Base-by-base conservation (phyloP, 2,329 filamentous ascomycete species). In the Raffaelea albimanens region DNA sequence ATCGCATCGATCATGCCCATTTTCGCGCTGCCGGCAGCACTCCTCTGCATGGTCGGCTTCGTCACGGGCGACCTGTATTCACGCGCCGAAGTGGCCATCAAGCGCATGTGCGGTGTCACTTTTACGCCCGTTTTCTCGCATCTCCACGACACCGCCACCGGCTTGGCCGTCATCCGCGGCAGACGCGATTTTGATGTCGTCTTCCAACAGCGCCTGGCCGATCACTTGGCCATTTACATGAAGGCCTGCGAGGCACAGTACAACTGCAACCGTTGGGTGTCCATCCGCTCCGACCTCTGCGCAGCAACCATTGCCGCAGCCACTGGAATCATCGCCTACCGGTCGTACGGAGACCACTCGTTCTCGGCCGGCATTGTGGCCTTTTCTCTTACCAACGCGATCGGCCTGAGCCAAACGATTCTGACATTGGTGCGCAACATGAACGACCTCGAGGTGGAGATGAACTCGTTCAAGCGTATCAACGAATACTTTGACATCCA, bases 301-400 rank as follows among this genome's bases (percentile, higher is more conserved):
- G 90, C 89, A 54, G 87, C 91, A 50, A 62, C 94, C 45, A 89
- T 96, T 0, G 80, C 88, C 2, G 95, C 95, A 71, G 91, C 88
- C 58, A 85, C 89, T 1, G 90, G 87, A 33, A 91, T 82, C 56
- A 76, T 90, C 29, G 45, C 45, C 45, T 46, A 23, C 20, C 20
- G n/a, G 22, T 20, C 25, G 22, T 4, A 18, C 21, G 86, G 85
- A 90, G 89, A 69, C 75, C 95, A 4, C 10, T 25, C 44, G 36
- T 21, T 22, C 4, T 66, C 70, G 14, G 72, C 75, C 33, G 74
- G 75, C 4, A 57, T 77, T 43, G 73, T 78, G 3, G 75, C 73
- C 7, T 77, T 78, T 59, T 78, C 75, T 1, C 62, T 79, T 19
- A 71, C 68, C 20, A 78, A 76, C 47, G 74, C 75, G 31, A 76